A percentile compares a stretch with the other conserved stretches of the same genome.
Conservation (phyloP, 1,284 basidiomycete species). For the Tilletia horrida region DNA sequence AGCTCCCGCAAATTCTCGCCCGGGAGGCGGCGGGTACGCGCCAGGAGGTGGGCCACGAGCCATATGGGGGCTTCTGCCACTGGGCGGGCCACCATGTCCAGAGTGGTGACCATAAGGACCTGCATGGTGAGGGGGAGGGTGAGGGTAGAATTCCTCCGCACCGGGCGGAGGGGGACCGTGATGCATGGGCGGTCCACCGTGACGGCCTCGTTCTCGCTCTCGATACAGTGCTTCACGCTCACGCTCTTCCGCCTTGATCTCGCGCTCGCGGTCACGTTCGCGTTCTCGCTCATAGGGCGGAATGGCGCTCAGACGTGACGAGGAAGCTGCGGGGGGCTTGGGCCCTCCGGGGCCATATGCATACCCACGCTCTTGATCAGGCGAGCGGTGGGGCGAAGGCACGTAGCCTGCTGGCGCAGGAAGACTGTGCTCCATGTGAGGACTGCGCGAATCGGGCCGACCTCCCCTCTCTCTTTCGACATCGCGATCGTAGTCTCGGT, state of each 20-base stretch:
- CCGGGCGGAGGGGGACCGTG: background rate
- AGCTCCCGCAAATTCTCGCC: background rate
- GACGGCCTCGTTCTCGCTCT: background rate
- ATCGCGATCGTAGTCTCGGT: constrained; percentile 6
- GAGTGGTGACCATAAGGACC: background rate
- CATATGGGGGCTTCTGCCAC: background rate
- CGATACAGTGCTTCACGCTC: constrained; percentile 11
- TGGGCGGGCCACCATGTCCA: background rate
- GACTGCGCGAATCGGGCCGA: background rate
- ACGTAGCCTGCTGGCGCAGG: constrained; percentile 5
- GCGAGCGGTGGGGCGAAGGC: background rate
- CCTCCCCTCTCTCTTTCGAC: background rate
- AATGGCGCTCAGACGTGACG: constrained; percentile 8
- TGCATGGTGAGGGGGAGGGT: background rate
- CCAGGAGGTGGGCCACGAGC: background rate
- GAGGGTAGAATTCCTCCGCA: background rate
- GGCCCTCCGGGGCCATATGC: constrained; percentile 7
- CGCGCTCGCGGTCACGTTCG: constrained; percentile 15
- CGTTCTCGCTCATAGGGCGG: constrained; percentile 14
- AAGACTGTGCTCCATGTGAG: constrained; percentile 3
- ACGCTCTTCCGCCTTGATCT: constrained; percentile 14
- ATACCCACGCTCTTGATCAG: background rate
- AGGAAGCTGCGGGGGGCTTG: background rate
- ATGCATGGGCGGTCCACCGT: background rate
- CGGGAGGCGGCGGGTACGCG: background rate